phyloP scores from a whole-genome alignment of 2,329 filamentous ascomycete genomes.

The Tolypocladium cylindrosporum region DNA sequence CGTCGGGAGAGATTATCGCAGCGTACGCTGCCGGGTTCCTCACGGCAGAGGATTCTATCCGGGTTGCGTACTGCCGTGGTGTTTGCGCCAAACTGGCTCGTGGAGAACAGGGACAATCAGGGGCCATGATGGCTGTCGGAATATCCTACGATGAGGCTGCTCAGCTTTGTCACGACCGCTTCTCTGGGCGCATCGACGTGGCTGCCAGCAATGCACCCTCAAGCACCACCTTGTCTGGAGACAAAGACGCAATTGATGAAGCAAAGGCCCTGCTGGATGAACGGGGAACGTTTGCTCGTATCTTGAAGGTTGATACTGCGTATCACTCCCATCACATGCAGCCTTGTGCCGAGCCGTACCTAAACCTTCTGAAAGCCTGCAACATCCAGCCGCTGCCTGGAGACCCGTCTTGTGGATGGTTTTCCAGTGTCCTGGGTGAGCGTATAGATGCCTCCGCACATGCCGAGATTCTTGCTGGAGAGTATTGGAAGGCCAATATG shows the following conservation, averaged over 20 bases:
- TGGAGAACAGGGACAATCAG: background rate
- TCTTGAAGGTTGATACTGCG: constrained; percentile 26
- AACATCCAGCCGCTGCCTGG: background rate
- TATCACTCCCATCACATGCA: constrained; percentile 32
- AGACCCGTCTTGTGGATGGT: background rate
- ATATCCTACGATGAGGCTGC: constrained; percentile 1
- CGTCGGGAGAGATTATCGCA: constrained; percentile 29
- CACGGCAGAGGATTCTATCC: constrained; percentile 1
- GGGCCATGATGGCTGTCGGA: constrained; percentile 13
- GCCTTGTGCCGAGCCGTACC: constrained; percentile 7
- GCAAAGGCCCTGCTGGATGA: constrained; percentile 11
- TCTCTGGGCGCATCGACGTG: constrained; percentile 14
- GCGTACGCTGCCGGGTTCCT: constrained; percentile 23
- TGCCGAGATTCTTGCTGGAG: background rate
- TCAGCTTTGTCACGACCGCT: constrained; percentile 1
- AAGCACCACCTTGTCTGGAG: constrained; percentile 19
- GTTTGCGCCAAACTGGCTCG: background rate
- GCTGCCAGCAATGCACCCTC: constrained; percentile 13
- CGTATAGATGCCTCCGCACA: background rate
- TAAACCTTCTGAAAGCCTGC: constrained; percentile 1
- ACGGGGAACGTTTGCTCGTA: constrained; percentile 15
- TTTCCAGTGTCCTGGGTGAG: constrained; percentile 7
- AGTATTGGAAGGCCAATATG: constrained; percentile 7
- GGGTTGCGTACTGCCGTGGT: constrained; percentile 5
- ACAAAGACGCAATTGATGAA: constrained; percentile 15